phyloP scores from a whole-genome alignment of 768 basidiomycete genomes.

The Roridomyces roridus region DNA sequence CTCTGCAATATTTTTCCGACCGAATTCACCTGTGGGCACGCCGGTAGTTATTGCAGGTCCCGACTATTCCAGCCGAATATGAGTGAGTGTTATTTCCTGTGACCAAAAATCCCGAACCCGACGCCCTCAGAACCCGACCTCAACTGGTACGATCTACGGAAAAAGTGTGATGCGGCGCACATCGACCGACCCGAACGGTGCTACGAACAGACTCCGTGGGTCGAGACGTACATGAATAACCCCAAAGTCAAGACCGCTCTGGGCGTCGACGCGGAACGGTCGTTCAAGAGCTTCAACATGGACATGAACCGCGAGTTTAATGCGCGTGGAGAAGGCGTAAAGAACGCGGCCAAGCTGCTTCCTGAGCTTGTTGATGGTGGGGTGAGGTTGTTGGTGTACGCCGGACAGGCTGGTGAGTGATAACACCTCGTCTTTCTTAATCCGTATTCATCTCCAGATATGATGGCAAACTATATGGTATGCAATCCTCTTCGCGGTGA shows the following conservation, averaged over 20 bases:
- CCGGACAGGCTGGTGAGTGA: slow-evolving; percentile 38
- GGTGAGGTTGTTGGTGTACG: slow-evolving; percentile 49
- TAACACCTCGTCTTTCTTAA: neutral
- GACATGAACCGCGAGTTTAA: slow-evolving; percentile 55
- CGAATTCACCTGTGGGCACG: slow-evolving; percentile 15
- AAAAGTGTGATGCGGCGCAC: slow-evolving; percentile 47
- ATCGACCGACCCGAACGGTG: slow-evolving; percentile 37
- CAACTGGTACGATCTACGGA: slow-evolving; percentile 61
- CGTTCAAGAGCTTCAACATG: slow-evolving; percentile 33
- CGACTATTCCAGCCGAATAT: slow-evolving; percentile 22
- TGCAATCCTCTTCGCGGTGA: too few relatives aligned
- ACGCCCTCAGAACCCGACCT: slow-evolving; percentile 24
- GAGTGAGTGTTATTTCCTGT: slow-evolving; percentile 7
- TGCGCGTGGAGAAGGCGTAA: slow-evolving; percentile 45
- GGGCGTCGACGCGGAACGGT: slow-evolving; percentile 38
- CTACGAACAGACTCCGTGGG: slow-evolving; percentile 52
- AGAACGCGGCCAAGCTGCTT: slow-evolving; percentile 45
- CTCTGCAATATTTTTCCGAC: slow-evolving; percentile 15
- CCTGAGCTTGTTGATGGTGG: slow-evolving; percentile 55
- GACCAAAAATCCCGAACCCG: neutral
- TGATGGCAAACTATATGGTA: slow-evolving; percentile 28
- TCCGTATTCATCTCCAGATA: slow-evolving; percentile 2
- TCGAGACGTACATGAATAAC: slow-evolving; percentile 58
- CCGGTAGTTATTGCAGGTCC: slow-evolving; percentile 20
- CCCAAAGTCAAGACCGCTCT: slow-evolving; percentile 51